Conservation (phyloP, 2,329 filamentous ascomycete genomes). For the Pseudocercospora ulei region DNA sequence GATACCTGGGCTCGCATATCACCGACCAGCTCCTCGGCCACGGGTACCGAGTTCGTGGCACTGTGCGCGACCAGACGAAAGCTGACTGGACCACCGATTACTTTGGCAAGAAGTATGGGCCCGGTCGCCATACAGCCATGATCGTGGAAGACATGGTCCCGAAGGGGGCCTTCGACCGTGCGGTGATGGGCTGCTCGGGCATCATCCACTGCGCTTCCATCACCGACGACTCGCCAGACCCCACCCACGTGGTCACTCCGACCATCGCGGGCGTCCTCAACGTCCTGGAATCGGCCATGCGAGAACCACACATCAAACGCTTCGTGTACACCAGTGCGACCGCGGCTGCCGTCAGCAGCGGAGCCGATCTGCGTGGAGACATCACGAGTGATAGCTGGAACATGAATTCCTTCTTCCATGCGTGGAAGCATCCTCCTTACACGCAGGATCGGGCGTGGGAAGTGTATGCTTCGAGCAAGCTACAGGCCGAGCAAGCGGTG, state of each 20-base stretch:
- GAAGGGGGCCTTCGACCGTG: slow-evolving; percentile 36
- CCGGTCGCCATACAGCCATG: slow-evolving; percentile 35
- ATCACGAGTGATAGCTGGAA: slow-evolving; percentile 36
- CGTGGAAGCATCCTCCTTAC: slow-evolving; percentile 30
- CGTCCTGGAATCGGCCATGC: slow-evolving; percentile 37
- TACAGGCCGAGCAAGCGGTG: slow-evolving; percentile 37
- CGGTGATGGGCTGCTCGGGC: slow-evolving; percentile 37
- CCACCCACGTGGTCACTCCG: slow-evolving; percentile 39
- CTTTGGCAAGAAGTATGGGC: slow-evolving; percentile 27
- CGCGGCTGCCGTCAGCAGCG: slow-evolving; percentile 32
- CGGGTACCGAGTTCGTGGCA: slow-evolving; percentile 30
- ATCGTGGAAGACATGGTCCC: slow-evolving; percentile 36
- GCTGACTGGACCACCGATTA: slow-evolving; percentile 25
- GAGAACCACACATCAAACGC: slow-evolving; percentile 38
- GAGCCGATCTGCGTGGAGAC: slow-evolving; percentile 28
- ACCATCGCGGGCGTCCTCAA: slow-evolving; percentile 33
- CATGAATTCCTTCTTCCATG: slow-evolving; percentile 30
- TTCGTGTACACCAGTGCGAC: slow-evolving; percentile 40
- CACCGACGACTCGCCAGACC: slow-evolving; percentile 35
- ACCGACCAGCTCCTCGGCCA: slow-evolving; percentile 26
- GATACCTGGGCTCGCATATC: slow-evolving; percentile 28
- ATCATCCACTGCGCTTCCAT: slow-evolving; percentile 43
- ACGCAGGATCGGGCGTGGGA: slow-evolving; percentile 21
- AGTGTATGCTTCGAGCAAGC: slow-evolving; percentile 40
- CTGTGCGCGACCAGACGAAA: slow-evolving; percentile 25